Evolutionary conservation across 2,329 filamentous ascomycete genomes (phyloP).

Genomic region (Coniochaeta sp.): DNA sequence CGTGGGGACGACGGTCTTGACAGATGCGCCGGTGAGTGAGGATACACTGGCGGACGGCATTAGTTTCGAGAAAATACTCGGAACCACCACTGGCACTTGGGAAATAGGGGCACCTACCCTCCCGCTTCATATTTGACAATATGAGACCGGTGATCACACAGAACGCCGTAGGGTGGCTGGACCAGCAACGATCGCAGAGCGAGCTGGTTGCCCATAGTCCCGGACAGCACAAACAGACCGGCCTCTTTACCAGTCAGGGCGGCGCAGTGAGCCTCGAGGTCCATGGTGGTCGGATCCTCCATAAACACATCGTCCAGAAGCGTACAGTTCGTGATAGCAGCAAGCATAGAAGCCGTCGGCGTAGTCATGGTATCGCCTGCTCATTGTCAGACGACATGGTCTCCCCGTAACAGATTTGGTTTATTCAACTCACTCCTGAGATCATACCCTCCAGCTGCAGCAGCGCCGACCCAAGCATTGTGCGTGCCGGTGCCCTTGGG

Average conservation of each 20-base stretch:
- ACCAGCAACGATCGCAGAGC: conserved; percentile 70
- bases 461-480: conserved; percentile 23
- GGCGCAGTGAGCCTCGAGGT: conserved; percentile 69
- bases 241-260: conserved; percentile 67
- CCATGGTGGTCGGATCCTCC: conserved; percentile 72
- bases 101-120: conserved; percentile 47
- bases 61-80: conserved; percentile 15
- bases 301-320: conserved; percentile 78
- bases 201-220: conserved; percentile 92
- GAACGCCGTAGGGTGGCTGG: conserved; percentile 71
- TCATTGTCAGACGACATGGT: conserved; percentile 3
- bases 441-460: conserved; percentile 22
- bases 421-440: conserved; percentile 20
- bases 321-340: conserved; percentile 66
- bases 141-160: conserved; percentile 75
- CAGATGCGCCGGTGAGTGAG: conserved; percentile 61
- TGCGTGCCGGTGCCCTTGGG: neutral
- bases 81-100: conserved; percentile 7
- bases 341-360: conserved; percentile 74
- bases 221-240: conserved; percentile 75
- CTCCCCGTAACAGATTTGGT: neutral
- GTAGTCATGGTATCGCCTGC: conserved; percentile 56
- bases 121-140: conserved; percentile 63
- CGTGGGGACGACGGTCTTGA: conserved; percentile 57
- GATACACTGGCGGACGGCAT: conserved; percentile 48